Conservation (phyloP, 2,329 filamentous ascomycete species). For the Verticillium zaregamsianum region DNA sequence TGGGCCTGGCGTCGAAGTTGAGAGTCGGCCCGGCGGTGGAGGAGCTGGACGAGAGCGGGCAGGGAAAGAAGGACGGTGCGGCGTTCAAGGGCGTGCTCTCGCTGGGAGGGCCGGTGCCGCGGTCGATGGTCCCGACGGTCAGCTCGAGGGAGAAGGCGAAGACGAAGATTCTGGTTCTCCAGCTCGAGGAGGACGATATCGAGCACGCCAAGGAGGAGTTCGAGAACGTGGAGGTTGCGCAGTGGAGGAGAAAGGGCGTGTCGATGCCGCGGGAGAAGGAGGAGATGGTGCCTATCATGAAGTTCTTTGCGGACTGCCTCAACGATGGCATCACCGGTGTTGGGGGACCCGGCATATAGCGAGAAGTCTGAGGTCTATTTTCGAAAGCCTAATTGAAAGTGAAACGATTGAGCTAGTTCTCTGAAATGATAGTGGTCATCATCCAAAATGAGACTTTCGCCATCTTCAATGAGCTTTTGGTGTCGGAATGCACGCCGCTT, state of each 20-base stretch:
- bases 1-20: slow-evolving; percentile 49
- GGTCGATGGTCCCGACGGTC: slow-evolving; percentile 43
- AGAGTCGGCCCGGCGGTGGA: slow-evolving; percentile 27
- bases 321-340: slow-evolving; percentile 13
- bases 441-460: too few species aligned
- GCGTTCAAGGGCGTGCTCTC: slow-evolving; percentile 55
- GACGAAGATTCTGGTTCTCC: slow-evolving; percentile 59
- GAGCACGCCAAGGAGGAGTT: slow-evolving; percentile 64
- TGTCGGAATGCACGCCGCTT: too few species aligned
- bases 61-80: slow-evolving; percentile 6
- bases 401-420: too few species aligned
- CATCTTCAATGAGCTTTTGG: too few species aligned
- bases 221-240: slow-evolving; percentile 59
- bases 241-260: slow-evolving; percentile 68
- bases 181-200: slow-evolving; percentile 59
- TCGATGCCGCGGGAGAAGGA: slow-evolving; percentile 79
- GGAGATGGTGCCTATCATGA: slow-evolving; percentile 88
- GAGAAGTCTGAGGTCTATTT: background rate
- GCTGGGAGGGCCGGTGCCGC: slow-evolving; percentile 57
- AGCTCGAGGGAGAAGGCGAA: slow-evolving; percentile 48
- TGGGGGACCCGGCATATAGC: background rate
- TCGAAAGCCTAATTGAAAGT: background rate
- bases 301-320: slow-evolving; percentile 68
- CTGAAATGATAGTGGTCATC: too few species aligned
- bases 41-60: slow-evolving; percentile 22